Evolutionary conservation across 805 yeast genomes (phyloP).

Genomic region (Teunomyces lycoperdinae): DNA sequence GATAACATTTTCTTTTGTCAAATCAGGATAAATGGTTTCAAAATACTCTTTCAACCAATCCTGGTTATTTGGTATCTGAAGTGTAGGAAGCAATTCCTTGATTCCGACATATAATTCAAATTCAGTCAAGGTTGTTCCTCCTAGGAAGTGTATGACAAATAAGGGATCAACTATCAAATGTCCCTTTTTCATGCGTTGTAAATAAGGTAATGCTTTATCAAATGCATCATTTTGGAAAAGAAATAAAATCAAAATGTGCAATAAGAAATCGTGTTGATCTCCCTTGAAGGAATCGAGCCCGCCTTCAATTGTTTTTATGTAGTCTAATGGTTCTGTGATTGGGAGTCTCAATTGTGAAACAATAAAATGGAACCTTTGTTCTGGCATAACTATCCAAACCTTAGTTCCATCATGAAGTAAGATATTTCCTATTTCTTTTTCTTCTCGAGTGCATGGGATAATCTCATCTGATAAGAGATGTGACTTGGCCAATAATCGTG

Average conservation of each 20-base stretch:
- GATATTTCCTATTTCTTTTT: conserved; percentile 4
- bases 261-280: conserved; percentile 8
- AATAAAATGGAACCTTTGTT: not conserved
- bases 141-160: conserved; percentile 9
- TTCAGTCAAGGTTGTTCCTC: not conserved
- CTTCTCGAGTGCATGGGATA: not conserved
- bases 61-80: not conserved
- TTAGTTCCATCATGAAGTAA: conserved; percentile 5
- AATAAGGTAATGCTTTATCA: conserved; percentile 5
- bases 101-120: conserved; percentile 9
- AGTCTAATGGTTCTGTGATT: not conserved
- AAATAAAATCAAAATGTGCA: conserved; percentile 4
- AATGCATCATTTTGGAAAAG: conserved; percentile 1
- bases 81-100: not conserved
- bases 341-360: not conserved
- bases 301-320: not conserved
- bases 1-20: not conserved
- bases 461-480: not conserved
- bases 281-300: conserved; percentile 2
- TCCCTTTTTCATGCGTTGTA: conserved; percentile 11
- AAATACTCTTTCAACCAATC: conserved; percentile 7
- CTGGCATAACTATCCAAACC: conserved; percentile 9
- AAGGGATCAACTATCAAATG: conserved; percentile 13
- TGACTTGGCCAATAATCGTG: not conserved
- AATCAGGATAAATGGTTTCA: conserved; percentile 7